A percentile compares a stretch with the other conserved stretches of the same genome.
These are phyloP conservation scores for Mikania micrantha DNA, from an alignment of 129 eudicot species.

Conservation along the genomic window DNA sequence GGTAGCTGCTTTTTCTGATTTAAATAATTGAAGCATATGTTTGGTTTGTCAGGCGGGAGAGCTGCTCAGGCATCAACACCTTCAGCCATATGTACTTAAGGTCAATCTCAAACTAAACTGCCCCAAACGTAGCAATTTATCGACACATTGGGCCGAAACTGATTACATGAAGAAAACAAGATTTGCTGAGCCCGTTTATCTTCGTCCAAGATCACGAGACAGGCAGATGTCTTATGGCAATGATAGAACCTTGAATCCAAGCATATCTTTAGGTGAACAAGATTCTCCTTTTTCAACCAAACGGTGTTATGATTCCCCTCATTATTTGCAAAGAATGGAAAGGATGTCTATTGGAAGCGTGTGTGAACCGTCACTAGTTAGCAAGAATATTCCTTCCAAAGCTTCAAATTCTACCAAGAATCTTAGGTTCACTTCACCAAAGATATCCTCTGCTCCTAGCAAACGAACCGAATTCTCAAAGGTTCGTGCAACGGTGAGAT, in stretches of 20 bases:
- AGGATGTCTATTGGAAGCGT: conserved; percentile 41
- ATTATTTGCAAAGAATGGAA: conserved; percentile 40
- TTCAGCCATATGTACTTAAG: conserved; percentile 72
- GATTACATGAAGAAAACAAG: conserved; percentile 59
- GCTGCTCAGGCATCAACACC: conserved; percentile 70
- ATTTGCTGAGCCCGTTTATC: conserved; percentile 53
- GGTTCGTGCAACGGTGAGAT: conserved; percentile 56
- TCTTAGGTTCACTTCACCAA: conserved; percentile 41
- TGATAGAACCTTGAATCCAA: conserved; percentile 85
- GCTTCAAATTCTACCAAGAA: conserved; percentile 32
- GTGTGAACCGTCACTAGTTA: conserved; percentile 34
- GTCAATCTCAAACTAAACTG: conserved; percentile 62
- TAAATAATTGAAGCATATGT: conserved; percentile 1
- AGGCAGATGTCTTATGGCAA: conserved; percentile 52
- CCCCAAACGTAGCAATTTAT: conserved; percentile 56
- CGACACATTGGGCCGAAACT: conserved; percentile 45
- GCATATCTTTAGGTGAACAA: conserved; percentile 67
- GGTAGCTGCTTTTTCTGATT: not conserved
- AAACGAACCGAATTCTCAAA: conserved; percentile 44
- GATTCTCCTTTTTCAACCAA: conserved; percentile 40
- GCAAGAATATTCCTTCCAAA: conserved; percentile 37
- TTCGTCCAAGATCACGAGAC: conserved; percentile 36
- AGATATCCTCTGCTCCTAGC: conserved; percentile 38
- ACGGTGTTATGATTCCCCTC: conserved; percentile 31
- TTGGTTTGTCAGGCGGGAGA: conserved; percentile 68